phyloP scores from a whole-genome alignment of 768 basidiomycete species.

The Serendipita indica region DNA sequence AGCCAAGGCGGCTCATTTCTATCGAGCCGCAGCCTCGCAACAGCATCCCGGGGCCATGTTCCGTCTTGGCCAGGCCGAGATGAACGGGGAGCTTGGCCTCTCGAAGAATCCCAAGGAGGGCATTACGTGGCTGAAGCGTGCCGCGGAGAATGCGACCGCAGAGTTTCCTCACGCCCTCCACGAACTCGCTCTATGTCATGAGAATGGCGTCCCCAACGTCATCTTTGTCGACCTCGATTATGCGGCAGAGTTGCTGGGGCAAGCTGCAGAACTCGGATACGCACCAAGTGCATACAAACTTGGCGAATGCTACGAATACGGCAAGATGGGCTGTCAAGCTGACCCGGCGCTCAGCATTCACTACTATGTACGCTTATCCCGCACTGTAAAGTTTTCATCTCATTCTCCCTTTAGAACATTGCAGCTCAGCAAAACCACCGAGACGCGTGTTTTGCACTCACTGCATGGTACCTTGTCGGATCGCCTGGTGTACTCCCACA shows the following conservation, averaged over 20 bases:
- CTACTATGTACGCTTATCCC: slow-evolving; percentile 68
- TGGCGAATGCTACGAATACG: slow-evolving; percentile 98
- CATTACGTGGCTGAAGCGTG: slow-evolving; percentile 96
- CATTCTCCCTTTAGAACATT: slow-evolving; percentile 51
- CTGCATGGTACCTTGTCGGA: slow-evolving; percentile 98
- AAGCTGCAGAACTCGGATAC: slow-evolving; percentile 91
- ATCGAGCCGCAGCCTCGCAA: slow-evolving; percentile 81
- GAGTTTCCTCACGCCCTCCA: slow-evolving; percentile 95
- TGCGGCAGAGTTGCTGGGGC: slow-evolving; percentile 82
- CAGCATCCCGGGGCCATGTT: slow-evolving; percentile 93
- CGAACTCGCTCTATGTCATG: slow-evolving; percentile 85
- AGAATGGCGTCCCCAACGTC: slow-evolving; percentile 96
- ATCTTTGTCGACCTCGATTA: slow-evolving; percentile 95
- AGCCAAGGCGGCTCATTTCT: slow-evolving; percentile 83
- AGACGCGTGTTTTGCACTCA: slow-evolving; percentile 94
- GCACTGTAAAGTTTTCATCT: slow-evolving; percentile 9
- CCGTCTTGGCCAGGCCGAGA: slow-evolving; percentile 85
- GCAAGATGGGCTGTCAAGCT: slow-evolving; percentile 95
- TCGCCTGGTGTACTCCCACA: slow-evolving; percentile 95
- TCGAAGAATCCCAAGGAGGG: slow-evolving; percentile 85
- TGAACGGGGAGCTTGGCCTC: slow-evolving; percentile 86
- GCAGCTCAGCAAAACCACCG: slow-evolving; percentile 95
- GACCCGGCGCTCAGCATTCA: slow-evolving; percentile 96
- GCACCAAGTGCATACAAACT: slow-evolving; percentile 90
- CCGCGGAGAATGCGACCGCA: slow-evolving; percentile 84